A percentile compares a stretch with the other conserved stretches of the same genome.
These are phyloP conservation scores for Barnettozyma populi DNA, from an alignment of 805 yeast species.

Conservation along the genomic window DNA sequence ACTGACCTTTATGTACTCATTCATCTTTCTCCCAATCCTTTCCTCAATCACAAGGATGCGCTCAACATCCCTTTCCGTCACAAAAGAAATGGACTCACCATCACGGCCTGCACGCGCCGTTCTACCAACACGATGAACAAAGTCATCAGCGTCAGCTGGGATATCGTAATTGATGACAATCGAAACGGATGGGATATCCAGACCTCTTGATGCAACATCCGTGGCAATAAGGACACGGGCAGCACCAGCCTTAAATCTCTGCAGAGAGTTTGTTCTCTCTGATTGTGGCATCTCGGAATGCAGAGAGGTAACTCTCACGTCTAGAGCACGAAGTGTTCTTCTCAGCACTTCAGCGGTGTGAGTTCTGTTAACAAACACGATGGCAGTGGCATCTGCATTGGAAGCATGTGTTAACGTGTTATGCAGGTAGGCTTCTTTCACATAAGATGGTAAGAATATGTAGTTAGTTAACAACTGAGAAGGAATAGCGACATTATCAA, in stretches of 20 bases:
- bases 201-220: slow-evolving; percentile 95
- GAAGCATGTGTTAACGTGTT: slow-evolving; percentile 58
- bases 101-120: slow-evolving; percentile 95
- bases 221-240: slow-evolving; percentile 92
- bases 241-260: slow-evolving; percentile 89
- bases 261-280: slow-evolving; percentile 87
- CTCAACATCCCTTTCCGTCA: slow-evolving; percentile 79
- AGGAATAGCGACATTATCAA: slow-evolving; percentile 79
- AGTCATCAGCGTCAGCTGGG: slow-evolving; percentile 95
- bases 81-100: slow-evolving; percentile 79
- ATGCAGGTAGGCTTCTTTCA: slow-evolving; percentile 83
- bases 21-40: slow-evolving; percentile 75
- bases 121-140: slow-evolving; percentile 96
- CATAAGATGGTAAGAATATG: slow-evolving; percentile 77
- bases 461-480: slow-evolving; percentile 59
- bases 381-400: slow-evolving; percentile 62
- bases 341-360: slow-evolving; percentile 83
- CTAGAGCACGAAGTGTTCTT: slow-evolving; percentile 67
- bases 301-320: slow-evolving; percentile 77
- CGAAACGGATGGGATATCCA: slow-evolving; percentile 91
- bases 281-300: slow-evolving; percentile 94
- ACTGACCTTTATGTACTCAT: slow-evolving; percentile 59
- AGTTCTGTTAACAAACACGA: slow-evolving; percentile 89
- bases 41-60: slow-evolving; percentile 84
- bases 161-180: slow-evolving; percentile 87